Percentiles rank a stretch among this genome's conserved stretches.
These are phyloP conservation scores for Aegle marmelos DNA, from an alignment of 345 rosid genomes.

Conservation along the genomic window DNA sequence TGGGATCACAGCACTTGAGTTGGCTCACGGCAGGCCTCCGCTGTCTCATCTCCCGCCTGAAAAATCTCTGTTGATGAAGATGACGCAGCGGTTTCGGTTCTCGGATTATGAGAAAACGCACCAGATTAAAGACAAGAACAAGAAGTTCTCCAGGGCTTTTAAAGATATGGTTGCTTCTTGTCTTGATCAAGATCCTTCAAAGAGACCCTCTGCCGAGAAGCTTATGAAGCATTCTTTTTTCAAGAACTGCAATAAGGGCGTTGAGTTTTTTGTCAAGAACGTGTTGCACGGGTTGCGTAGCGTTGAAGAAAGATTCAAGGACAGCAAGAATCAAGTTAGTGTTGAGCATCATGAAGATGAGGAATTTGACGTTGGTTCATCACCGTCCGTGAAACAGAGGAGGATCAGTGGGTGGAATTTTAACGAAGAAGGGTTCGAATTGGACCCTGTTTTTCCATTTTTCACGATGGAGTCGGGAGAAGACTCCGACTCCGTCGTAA, in stretches of 20 bases:
- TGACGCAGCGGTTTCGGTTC: slow-evolving; percentile 69
- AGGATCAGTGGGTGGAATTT: slow-evolving; percentile 96
- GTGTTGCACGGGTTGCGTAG: slow-evolving; percentile 57
- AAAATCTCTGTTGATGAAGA: slow-evolving; percentile 72
- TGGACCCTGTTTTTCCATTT: slow-evolving; percentile 68
- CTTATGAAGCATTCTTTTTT: slow-evolving; percentile 70
- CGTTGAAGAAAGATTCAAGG: slow-evolving; percentile 63
- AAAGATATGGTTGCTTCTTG: slow-evolving; percentile 83
- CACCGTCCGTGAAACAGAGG: slow-evolving; percentile 41
- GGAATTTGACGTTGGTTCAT: background rate
- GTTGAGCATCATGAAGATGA: slow-evolving; percentile 28
- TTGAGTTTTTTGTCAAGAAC: slow-evolving; percentile 55
- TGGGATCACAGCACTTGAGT: slow-evolving; percentile 83
- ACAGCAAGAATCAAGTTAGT: slow-evolving; percentile 18
- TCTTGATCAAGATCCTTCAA: slow-evolving; percentile 74
- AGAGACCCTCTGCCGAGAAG: slow-evolving; percentile 74
- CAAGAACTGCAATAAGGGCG: slow-evolving; percentile 56
- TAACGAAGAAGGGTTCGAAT: slow-evolving; percentile 63
- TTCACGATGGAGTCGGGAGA: slow-evolving; percentile 36
- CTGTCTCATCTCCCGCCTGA: slow-evolving; percentile 79
- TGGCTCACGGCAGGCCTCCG: slow-evolving; percentile 87
- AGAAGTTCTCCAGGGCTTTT: slow-evolving; percentile 74
- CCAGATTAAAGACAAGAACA: slow-evolving; percentile 32
- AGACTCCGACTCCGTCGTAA: slow-evolving; percentile 7
- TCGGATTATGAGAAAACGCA: slow-evolving; percentile 57